Conservation (phyloP, 768 basidiomycete genomes). For the Tulasnella sp. region DNA sequence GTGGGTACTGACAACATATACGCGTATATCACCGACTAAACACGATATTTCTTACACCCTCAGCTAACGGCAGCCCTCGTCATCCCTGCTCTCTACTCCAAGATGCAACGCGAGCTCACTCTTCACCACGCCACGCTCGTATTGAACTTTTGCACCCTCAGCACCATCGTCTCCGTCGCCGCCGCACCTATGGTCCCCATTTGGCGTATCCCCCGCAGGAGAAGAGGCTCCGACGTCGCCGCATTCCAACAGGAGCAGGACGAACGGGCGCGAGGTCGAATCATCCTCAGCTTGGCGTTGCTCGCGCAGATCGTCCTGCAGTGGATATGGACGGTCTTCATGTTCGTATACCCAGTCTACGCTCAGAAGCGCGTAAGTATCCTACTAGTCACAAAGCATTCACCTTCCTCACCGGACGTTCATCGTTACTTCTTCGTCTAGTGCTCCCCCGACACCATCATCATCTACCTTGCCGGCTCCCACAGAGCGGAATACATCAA, state of each 20-base stretch:
- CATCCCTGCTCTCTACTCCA: conserved; percentile 21
- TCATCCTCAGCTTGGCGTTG: conserved; percentile 15
- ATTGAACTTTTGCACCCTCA: conserved; percentile 27
- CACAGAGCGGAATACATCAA: conserved; percentile 15
- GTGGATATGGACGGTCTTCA: conserved; percentile 15
- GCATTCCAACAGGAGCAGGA: neutral
- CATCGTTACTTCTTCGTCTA: no score
- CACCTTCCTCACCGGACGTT: no score
- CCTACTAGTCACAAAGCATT: no score
- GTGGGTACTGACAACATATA: neutral
- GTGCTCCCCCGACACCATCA: conserved; percentile 15
- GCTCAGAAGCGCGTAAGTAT: neutral
- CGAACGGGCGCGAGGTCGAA: conserved; percentile 1
- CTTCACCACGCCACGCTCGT: conserved; percentile 25
- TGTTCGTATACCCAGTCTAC: conserved; percentile 20
- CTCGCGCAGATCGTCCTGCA: conserved; percentile 17
- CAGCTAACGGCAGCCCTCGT: conserved; percentile 23
- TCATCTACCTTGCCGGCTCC: conserved; percentile 8
- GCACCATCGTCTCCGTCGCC: conserved; percentile 20
- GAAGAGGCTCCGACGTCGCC: neutral
- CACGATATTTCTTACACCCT: neutral
- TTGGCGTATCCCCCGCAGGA: conserved; percentile 15
- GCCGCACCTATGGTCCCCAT: conserved; percentile 24
- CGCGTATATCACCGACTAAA: neutral
- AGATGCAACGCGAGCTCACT: conserved; percentile 17